phyloP scores from a whole-genome alignment of 495 filamentous ascomycete species.

The Jackrogersella minutella region DNA sequence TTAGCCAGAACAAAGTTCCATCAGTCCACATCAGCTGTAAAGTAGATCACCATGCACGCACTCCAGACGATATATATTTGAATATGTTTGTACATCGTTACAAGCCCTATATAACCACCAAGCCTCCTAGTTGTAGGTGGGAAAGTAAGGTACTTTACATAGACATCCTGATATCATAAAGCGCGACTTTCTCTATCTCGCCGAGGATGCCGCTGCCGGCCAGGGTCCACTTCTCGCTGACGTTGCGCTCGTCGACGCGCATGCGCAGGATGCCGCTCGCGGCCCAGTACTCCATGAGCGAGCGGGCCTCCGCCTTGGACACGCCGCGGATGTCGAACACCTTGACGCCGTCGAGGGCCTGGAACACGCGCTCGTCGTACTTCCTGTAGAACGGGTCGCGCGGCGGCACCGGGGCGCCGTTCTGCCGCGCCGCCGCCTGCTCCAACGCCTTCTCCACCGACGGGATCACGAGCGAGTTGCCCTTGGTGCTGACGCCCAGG shows the following conservation, averaged over 20 bases:
- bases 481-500: conserved; percentile 73
- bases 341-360: conserved; percentile 61
- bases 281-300: conserved; percentile 92
- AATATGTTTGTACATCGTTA: conserved; percentile 12
- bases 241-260: conserved; percentile 72
- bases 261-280: conserved; percentile 79
- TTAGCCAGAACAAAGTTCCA: too few species aligned
- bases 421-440: conserved; percentile 55
- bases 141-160: background rate
- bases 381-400: conserved; percentile 68
- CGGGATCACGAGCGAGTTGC: conserved; percentile 68
- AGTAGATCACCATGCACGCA: background rate
- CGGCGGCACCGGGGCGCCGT: conserved; percentile 56
- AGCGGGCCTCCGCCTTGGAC: conserved; percentile 76
- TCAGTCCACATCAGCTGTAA: background rate
- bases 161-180: conserved; percentile 41
- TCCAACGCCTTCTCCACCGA: conserved; percentile 71
- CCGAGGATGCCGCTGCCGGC: conserved; percentile 83
- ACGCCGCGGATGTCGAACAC: conserved; percentile 67
- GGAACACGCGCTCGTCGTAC: conserved; percentile 71
- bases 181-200: conserved; percentile 75
- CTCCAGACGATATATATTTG: background rate
- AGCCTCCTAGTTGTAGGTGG: background rate
- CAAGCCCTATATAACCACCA: background rate
- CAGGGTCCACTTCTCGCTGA: conserved; percentile 86